Percentiles rank a stretch among this genome's conserved stretches.
Evolutionary conservation across 192 early-diverging fungal genomes (phyloP).

Genomic region (Piromyces finnis): DNA sequence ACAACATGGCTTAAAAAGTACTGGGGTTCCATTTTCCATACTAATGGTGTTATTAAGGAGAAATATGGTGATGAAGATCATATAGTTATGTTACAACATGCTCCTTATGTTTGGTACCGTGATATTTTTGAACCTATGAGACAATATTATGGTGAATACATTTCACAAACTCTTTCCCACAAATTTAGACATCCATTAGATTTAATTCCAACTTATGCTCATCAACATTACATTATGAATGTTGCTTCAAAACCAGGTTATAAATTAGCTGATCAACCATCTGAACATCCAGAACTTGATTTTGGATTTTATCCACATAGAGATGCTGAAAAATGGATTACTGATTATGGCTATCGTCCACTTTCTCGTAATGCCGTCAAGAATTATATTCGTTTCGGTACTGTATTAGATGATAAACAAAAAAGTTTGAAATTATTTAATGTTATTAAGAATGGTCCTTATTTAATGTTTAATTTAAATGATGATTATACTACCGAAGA

Average conservation of each 20-base stretch:
- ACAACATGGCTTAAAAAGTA: neutral
- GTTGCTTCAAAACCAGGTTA: neutral
- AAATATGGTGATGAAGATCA: neutral
- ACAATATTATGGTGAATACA: neutral
- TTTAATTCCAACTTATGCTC: neutral
- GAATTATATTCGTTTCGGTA: neutral
- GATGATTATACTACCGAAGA: neutral
- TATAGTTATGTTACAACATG: neutral
- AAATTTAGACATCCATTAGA: neutral
- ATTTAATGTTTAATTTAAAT: neutral
- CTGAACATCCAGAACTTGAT: neutral
- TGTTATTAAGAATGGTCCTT: neutral
- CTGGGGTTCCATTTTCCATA: neutral
- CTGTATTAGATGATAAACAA: neutral
- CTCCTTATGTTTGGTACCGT: neutral
- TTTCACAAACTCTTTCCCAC: neutral
- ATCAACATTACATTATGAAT: neutral
- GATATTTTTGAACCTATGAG: neutral
- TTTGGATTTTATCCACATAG: neutral
- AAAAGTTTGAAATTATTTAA: neutral
- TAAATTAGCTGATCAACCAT: neutral
- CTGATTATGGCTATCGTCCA: neutral
- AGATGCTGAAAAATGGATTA: neutral
- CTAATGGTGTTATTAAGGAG: neutral
- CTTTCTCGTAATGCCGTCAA: neutral